phyloP scores from a whole-genome alignment of 139 green algal species.

The Chlorella ohadii region DNA sequence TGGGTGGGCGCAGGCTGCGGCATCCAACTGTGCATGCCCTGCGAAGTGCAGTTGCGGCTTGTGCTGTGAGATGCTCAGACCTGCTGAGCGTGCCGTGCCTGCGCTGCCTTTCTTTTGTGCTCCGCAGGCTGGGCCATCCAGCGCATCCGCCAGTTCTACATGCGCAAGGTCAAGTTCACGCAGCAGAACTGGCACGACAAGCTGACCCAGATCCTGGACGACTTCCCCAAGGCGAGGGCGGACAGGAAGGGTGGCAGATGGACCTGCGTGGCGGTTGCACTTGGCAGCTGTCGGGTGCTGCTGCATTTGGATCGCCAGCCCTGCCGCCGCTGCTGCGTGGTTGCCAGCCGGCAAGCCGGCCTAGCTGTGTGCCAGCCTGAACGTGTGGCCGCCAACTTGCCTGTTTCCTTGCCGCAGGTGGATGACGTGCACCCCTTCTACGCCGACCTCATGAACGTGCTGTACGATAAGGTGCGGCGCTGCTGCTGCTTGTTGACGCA shows the following conservation, averaged over 20 bases:
- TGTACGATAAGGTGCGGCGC: slow-evolving; percentile 92
- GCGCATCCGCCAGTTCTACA: slow-evolving; percentile 99
- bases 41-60: no score
- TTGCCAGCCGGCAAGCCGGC: no score
- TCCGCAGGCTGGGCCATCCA: slow-evolving; percentile 87
- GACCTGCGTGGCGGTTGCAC: neutral
- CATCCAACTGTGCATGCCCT: no score
- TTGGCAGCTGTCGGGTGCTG: no score
- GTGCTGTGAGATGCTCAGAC: no score
- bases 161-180: slow-evolving; percentile 96
- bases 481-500: neutral
- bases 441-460: slow-evolving; percentile 97
- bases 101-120: neutral
- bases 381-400: no score
- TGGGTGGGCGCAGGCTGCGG: no score
- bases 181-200: slow-evolving; percentile 95
- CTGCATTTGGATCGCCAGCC: no score
- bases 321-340: no score
- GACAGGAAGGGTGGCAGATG: neutral
- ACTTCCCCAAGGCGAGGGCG: slow-evolving; percentile 89
- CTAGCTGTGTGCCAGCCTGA: no score
- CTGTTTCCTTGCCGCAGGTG: slow-evolving; percentile 45
- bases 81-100: neutral
- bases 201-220: slow-evolving; percentile 92
- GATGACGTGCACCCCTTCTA: slow-evolving; percentile 99